Evolutionary conservation across 192 early-diverging fungal species (phyloP).

Genomic region (Gamsiella multidivaricata): DNA sequence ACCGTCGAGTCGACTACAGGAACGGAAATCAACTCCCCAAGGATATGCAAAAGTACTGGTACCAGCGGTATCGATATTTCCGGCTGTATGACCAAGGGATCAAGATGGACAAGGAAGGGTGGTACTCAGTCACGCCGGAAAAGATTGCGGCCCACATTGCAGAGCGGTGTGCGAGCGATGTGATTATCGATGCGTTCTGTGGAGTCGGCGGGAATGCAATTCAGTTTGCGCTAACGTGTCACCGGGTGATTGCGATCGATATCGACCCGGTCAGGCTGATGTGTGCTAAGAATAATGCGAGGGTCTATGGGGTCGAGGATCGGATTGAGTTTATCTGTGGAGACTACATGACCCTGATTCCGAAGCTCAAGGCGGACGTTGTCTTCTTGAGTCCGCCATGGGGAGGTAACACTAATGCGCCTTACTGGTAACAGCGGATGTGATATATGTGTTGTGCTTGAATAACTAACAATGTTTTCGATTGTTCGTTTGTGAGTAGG

Average conservation of each 20-base stretch:
- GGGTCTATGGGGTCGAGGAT: constrained; percentile 90
- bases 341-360: constrained; percentile 83
- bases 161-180: constrained; percentile 67
- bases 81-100: constrained; percentile 88
- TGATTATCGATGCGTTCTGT: constrained; percentile 93
- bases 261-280: constrained; percentile 81
- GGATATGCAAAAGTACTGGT: constrained; percentile 74
- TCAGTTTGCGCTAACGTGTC: constrained; percentile 92
- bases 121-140: constrained; percentile 98
- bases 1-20: constrained; percentile 24
- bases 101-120: constrained; percentile 87
- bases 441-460: too few relatives aligned
- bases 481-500: constrained; percentile 46
- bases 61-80: constrained; percentile 85
- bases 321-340: constrained; percentile 95
- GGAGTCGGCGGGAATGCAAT: constrained; percentile 97
- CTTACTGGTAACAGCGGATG: too few relatives aligned
- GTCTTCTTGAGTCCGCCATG: constrained; percentile 97
- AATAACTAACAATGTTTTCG: neutral
- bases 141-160: constrained; percentile 84
- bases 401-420: constrained; percentile 73
- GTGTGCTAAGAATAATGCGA: constrained; percentile 89
- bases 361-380: constrained; percentile 80
- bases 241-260: constrained; percentile 93
- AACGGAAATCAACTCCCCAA: constrained; percentile 13